phyloP scores from a whole-genome alignment of 2,329 filamentous ascomycete species.

The Cryphonectria carpinicola region DNA sequence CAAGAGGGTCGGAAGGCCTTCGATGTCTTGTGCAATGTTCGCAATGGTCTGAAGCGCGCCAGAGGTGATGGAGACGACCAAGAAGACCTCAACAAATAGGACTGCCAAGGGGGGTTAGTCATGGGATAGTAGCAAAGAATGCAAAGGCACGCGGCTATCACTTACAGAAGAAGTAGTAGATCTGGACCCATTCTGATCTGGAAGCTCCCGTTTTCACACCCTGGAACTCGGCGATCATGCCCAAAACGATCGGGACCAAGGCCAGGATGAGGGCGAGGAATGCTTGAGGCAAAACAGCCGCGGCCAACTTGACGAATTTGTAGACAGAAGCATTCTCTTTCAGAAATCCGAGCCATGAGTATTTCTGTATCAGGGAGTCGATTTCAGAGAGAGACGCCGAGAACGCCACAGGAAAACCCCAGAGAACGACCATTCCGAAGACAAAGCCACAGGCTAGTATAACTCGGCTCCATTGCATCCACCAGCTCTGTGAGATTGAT shows the following conservation, averaged over 20 bases:
- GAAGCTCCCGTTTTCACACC: constrained; percentile 83
- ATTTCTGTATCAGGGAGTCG: constrained; percentile 65
- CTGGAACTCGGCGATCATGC: constrained; percentile 71
- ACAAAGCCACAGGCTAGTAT: constrained; percentile 68
- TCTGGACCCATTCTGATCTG: constrained; percentile 81
- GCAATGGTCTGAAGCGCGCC: constrained; percentile 68
- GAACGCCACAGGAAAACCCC: constrained; percentile 89
- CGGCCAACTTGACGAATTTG: constrained; percentile 66
- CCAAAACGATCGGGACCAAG: constrained; percentile 80
- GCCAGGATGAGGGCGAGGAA: constrained; percentile 77
- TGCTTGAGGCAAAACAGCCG: constrained; percentile 83
- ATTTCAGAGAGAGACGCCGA: constrained; percentile 83
- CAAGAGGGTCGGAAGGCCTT: constrained; percentile 70
- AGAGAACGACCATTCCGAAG: constrained; percentile 78
- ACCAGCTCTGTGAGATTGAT: constrained; percentile 64
- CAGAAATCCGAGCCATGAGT: constrained; percentile 74
- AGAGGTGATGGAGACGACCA: constrained; percentile 85
- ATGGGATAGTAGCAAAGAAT: not conserved
- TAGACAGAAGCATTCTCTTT: constrained; percentile 60
- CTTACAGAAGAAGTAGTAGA: constrained; percentile 80
- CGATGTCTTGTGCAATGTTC: constrained; percentile 59
- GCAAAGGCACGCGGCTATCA: not conserved
- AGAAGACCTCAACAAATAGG: constrained; percentile 91
- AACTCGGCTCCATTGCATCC: constrained; percentile 80
- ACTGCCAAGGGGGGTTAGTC: constrained; percentile 42